phyloP scores from a whole-genome alignment of 2,329 filamentous ascomycete genomes.

The Fusarium sp. region DNA sequence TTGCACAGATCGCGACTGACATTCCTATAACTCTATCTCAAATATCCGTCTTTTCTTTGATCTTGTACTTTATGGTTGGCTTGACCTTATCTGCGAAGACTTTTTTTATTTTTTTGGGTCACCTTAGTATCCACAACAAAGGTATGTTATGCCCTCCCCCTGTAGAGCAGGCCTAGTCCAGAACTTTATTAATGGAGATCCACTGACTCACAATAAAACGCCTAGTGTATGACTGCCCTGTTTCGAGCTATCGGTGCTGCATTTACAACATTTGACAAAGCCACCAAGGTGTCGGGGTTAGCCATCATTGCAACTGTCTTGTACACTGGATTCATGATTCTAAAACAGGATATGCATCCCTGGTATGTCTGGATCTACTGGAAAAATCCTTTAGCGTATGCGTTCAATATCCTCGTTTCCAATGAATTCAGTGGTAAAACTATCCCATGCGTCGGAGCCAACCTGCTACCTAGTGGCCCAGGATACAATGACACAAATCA shows the following conservation, averaged over 20 bases:
- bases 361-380: conserved; percentile 74
- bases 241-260: conserved; percentile 68
- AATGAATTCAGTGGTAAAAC: conserved; percentile 76
- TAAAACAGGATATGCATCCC: conserved; percentile 70
- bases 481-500: conserved; percentile 57
- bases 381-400: conserved; percentile 77
- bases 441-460: conserved; percentile 62
- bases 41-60: conserved; percentile 66
- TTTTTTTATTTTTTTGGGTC: conserved; percentile 75
- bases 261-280: conserved; percentile 68
- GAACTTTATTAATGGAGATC: too few species aligned
- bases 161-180: too few species aligned
- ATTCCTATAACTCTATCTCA: conserved; percentile 70
- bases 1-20: conserved; percentile 67
- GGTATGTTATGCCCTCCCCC: too few species aligned
- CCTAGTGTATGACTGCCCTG: conserved; percentile 69
- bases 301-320: conserved; percentile 65
- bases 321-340: conserved; percentile 74
- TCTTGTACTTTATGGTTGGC: conserved; percentile 74
- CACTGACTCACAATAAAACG: too few species aligned
- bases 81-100: conserved; percentile 62
- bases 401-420: conserved; percentile 74
- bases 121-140: too few species aligned
- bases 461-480: conserved; percentile 64
- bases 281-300: conserved; percentile 68